phyloP scores from a whole-genome alignment of 2,329 filamentous ascomycete genomes.

The Hymenoscyphus albidus region DNA sequence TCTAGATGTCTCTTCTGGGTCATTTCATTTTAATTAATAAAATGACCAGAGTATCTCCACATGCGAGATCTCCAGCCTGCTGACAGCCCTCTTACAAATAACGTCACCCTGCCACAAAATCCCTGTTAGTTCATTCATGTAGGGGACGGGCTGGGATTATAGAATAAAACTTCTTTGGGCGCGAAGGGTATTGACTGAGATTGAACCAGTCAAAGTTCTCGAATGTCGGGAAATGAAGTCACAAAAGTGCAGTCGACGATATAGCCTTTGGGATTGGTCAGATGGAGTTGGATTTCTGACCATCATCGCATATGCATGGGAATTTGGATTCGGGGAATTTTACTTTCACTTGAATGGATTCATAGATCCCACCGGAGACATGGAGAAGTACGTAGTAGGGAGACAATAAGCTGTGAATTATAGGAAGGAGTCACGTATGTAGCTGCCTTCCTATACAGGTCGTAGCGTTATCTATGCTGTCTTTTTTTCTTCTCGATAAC shows the following conservation, averaged over 20 bases:
- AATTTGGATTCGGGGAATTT: too few species aligned
- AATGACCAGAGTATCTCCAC: neutral
- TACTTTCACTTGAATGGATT: too few species aligned
- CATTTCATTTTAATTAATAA: neutral
- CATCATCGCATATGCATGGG: too few species aligned
- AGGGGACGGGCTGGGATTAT: neutral
- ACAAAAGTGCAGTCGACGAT: neutral
- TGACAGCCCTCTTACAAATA: neutral
- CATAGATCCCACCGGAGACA: neutral
- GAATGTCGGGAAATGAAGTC: neutral
- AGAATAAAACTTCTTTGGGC: neutral
- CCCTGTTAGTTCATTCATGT: neutral
- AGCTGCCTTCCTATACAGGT: constrained; percentile 1
- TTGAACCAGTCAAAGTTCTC: neutral
- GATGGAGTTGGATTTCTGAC: neutral
- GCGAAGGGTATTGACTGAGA: neutral
- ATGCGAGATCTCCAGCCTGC: neutral
- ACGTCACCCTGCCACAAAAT: neutral
- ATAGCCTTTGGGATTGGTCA: neutral
- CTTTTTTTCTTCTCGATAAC: neutral
- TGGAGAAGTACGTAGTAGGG: neutral
- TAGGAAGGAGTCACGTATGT: neutral
- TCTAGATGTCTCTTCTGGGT: neutral
- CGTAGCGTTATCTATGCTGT: neutral
- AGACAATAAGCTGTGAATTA: neutral